Evolutionary conservation across 495 filamentous ascomycete genomes (phyloP).

Genomic region (Aspergillus coremiiformis): DNA sequence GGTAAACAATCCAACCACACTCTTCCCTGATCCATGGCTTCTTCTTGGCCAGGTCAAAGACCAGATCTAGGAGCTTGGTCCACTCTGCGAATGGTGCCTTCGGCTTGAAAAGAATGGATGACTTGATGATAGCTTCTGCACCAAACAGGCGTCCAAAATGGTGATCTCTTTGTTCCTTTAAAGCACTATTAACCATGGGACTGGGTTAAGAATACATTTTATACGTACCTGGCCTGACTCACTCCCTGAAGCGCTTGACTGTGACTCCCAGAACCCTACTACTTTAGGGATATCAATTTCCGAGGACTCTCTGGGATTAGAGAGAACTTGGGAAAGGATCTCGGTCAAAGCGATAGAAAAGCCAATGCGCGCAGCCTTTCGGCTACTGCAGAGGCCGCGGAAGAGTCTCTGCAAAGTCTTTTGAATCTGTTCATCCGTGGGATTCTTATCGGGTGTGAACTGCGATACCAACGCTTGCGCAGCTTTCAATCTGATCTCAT

Average conservation of each 20-base stretch:
- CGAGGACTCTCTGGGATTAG: slow-evolving; percentile 16
- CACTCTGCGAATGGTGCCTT: slow-evolving; percentile 44
- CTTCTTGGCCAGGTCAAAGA: slow-evolving; percentile 49
- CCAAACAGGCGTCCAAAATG: slow-evolving; percentile 82
- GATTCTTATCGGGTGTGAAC: slow-evolving; percentile 37
- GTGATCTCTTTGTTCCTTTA: slow-evolving; percentile 76
- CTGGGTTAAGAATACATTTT: not conserved
- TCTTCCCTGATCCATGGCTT: slow-evolving; percentile 88
- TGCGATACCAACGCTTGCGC: slow-evolving; percentile 40
- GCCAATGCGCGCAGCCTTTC: slow-evolving; percentile 83
- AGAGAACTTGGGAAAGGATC: slow-evolving; percentile 55
- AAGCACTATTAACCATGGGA: not conserved
- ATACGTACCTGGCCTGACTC: slow-evolving; percentile 51
- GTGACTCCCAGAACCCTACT: slow-evolving; percentile 58
- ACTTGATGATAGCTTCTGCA: slow-evolving; percentile 73
- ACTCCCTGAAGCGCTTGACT: slow-evolving; percentile 57
- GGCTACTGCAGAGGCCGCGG: slow-evolving; percentile 79
- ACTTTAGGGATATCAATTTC: slow-evolving; percentile 43
- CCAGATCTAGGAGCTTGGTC: slow-evolving; percentile 47
- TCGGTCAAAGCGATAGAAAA: slow-evolving; percentile 87
- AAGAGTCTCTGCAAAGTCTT: slow-evolving; percentile 58
- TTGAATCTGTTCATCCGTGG: slow-evolving; percentile 35
- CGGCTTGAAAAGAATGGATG: slow-evolving; percentile 58
- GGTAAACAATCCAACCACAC: slow-evolving; percentile 64
- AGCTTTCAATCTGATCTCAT: slow-evolving; percentile 44